phyloP scores from a whole-genome alignment of 257 asterid species.

The Lithospermum erythrorhizon region DNA sequence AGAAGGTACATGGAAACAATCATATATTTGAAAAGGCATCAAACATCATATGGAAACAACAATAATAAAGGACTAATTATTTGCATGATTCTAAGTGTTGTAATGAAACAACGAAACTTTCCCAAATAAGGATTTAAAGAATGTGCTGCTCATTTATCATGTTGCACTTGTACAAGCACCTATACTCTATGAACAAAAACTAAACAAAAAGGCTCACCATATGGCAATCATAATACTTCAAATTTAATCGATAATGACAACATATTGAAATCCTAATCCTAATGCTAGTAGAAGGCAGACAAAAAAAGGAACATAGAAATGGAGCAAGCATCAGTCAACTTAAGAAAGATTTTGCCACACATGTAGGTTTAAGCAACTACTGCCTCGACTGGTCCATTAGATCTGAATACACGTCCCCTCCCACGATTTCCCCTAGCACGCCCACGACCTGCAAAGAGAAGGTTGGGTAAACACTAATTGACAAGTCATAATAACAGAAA shows the following conservation, averaged over 20 bases:
- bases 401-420: constrained; percentile 20
- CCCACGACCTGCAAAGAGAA: constrained; percentile 53
- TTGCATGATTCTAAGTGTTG: too few relatives aligned
- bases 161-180: not conserved
- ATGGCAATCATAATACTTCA: not conserved
- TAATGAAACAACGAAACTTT: not conserved
- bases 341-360: not conserved
- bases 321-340: constrained; percentile 1
- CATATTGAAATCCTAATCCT: not conserved
- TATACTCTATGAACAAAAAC: not conserved
- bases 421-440: constrained; percentile 74
- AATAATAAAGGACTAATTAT: too few relatives aligned
- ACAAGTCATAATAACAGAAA: not conserved
- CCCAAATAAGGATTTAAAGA: not conserved
- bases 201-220: not conserved
- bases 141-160: constrained; percentile 1
- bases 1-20: too few relatives aligned
- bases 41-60: not conserved
- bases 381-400: not conserved
- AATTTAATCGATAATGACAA: not conserved
- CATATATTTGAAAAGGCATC: not conserved
- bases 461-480: not conserved
- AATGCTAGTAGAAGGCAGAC: not conserved
- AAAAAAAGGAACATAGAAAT: not conserved
- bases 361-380: not conserved